Percentiles rank a stretch among this genome's conserved stretches.
phyloP scores from a whole-genome alignment of 1,284 basidiomycete genomes.

The Ceratobasidium sp. region DNA sequence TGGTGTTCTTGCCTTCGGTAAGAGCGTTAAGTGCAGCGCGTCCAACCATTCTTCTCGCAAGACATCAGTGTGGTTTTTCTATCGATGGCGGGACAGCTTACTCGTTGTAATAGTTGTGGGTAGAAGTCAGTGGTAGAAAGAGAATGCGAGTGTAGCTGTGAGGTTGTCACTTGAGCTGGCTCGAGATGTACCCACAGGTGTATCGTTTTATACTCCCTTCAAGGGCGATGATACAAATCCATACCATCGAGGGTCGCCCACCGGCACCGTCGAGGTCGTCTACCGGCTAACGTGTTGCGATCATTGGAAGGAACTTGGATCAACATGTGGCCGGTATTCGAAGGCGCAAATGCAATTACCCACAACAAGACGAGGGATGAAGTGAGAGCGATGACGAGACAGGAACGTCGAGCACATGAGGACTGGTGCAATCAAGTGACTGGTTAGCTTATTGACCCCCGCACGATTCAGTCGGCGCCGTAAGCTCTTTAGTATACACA shows the following conservation, averaged over 20 bases:
- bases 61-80: neutral
- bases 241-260: too few relatives aligned
- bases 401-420: too few relatives aligned
- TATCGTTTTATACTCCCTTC: neutral
- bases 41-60: neutral
- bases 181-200: neutral
- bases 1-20: neutral
- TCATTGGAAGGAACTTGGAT: too few relatives aligned
- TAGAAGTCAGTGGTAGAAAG: neutral
- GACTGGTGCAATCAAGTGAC: too few relatives aligned
- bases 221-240: neutral
- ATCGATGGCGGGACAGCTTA: neutral
- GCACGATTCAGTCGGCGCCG: too few relatives aligned
- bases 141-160: neutral
- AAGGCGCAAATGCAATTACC: too few relatives aligned
- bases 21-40: neutral
- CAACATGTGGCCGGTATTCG: too few relatives aligned
- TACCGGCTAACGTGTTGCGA: neutral
- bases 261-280: neutral
- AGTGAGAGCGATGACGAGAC: too few relatives aligned
- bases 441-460: too few relatives aligned
- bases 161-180: neutral
- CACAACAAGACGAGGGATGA: too few relatives aligned
- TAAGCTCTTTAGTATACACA: too few relatives aligned
- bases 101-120: neutral